Base-by-base conservation (phyloP, 148 eudicot species). In the Arctostaphylos glauca region DNA sequence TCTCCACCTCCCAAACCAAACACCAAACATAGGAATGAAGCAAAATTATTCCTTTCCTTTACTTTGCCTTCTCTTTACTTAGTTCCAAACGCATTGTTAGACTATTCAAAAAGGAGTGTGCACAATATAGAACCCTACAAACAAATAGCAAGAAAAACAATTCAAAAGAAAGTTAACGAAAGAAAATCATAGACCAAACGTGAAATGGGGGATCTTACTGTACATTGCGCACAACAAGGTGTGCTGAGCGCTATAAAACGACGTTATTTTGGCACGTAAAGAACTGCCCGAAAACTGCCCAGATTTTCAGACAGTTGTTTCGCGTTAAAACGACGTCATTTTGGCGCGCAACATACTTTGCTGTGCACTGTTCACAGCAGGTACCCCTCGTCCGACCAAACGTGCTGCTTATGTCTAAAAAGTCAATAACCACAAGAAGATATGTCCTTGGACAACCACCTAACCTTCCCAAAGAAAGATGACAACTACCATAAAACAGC, bases 91-190 rank as follows among this genome's bases (percentile, higher is more conserved):
- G 19, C 9, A 58, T 16, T 21, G 8, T 58, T 58, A 1, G 64
- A 3, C 18, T 18, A 5, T 59, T 48, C 50, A 9, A 48, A 9
- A 53, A 56, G 25, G 54, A 52, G 2, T 76, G 14, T 52, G 43
- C 18, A 38, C 48, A 48, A 49, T 13, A 66, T 13, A 14, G 47
- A 68, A 4, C 74, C 15, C 15, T 41, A 67, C 15, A 9, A 67
- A 23, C 15, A 67, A 67, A 31, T 12, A 12, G 18, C 44, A 68
- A 68, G 16, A 88, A 86, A 86, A 91, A 6, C 97, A 93, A 3
- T 0, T 70, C 94, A 94, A 74, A 92, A 90, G 50, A 93, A 95
- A 3, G 85, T 52, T 55, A 94, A 85, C 38, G 19, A 71, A 79
- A 13, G 91, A 2, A 94, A 92, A 38, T 91, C 98, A 18, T 72